These are phyloP conservation scores for Phytophthora agathidicida DNA, from an alignment of 352 stramenopile genomes.

Conservation along the genomic window DNA sequence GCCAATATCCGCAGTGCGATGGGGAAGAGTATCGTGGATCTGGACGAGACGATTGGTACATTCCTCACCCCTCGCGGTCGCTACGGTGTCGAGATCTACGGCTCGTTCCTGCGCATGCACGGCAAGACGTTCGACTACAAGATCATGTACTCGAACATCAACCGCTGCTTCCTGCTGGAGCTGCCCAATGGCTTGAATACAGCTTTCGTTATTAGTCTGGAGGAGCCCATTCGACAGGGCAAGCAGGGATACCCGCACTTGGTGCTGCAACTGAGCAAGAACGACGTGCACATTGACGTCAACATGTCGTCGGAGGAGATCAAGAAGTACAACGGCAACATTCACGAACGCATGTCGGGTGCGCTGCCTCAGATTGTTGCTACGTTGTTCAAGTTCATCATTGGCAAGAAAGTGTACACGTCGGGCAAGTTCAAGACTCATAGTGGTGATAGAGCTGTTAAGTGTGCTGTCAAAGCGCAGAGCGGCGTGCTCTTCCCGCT, in stretches of 20 bases:
- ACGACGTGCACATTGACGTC: conserved; percentile 89
- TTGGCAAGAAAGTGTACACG: conserved; percentile 97
- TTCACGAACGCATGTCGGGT: conserved; percentile 96
- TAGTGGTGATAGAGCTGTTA: conserved; percentile 87
- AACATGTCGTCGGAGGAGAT: conserved; percentile 98
- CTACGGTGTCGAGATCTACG: conserved; percentile 99
- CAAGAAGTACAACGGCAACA: conserved; percentile 97
- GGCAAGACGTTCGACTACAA: conserved; percentile 99
- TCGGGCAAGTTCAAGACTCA: conserved; percentile 92
- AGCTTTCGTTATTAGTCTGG: conserved; percentile 98
- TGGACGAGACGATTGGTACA: conserved; percentile 96
- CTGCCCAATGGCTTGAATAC: conserved; percentile 97
- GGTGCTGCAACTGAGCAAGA: conserved; percentile 95
- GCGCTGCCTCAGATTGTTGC: conserved; percentile 98
- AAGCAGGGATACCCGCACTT: conserved; percentile 99
- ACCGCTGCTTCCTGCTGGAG: conserved; percentile 97
- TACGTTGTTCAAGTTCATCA: conserved; percentile 98
- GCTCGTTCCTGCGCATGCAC: conserved; percentile 96
- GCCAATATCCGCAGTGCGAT: conserved; percentile 92
- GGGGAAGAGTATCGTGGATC: conserved; percentile 97
- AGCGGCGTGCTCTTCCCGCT: conserved; percentile 97
- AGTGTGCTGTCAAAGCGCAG: conserved; percentile 94
- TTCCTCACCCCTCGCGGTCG: conserved; percentile 98
- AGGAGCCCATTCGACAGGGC: conserved; percentile 98
- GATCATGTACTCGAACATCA: conserved; percentile 99